These are phyloP conservation scores for Suhomyces emberorum DNA, from an alignment of 805 yeast genomes.

Conservation along the genomic window DNA sequence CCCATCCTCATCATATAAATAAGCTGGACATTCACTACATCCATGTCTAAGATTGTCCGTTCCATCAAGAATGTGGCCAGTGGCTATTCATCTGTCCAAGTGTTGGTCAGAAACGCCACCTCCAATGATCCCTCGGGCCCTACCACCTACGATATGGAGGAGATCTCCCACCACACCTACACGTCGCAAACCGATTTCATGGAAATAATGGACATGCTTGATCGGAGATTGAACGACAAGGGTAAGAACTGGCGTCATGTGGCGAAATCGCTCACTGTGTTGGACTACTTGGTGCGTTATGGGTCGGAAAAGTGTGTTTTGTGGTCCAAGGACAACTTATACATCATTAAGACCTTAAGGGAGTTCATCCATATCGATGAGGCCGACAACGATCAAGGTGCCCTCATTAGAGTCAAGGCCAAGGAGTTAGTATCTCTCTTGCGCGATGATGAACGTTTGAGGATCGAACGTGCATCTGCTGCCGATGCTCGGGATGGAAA, in stretches of 20 bases:
- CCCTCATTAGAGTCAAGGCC: slow-evolving; percentile 81
- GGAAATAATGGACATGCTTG: slow-evolving; percentile 92
- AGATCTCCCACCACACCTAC: slow-evolving; percentile 70
- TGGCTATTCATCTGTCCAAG: slow-evolving; percentile 85
- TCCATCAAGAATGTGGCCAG: slow-evolving; percentile 84
- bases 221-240: slow-evolving; percentile 87
- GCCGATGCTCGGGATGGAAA: slow-evolving; percentile 17
- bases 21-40: neutral
- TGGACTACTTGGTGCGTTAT: slow-evolving; percentile 79
- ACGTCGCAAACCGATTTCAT: slow-evolving; percentile 68
- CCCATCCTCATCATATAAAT: too few relatives aligned
- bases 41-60: slow-evolving; percentile 78
- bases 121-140: slow-evolving; percentile 87
- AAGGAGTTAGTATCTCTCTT: slow-evolving; percentile 79
- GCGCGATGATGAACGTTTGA: slow-evolving; percentile 76
- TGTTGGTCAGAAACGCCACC: slow-evolving; percentile 88
- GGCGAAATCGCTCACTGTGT: slow-evolving; percentile 83
- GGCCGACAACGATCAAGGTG: slow-evolving; percentile 79
- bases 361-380: slow-evolving; percentile 86
- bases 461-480: slow-evolving; percentile 59
- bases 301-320: slow-evolving; percentile 87
- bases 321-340: slow-evolving; percentile 89
- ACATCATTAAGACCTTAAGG: slow-evolving; percentile 82
- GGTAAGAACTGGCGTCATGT: slow-evolving; percentile 98
- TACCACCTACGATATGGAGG: slow-evolving; percentile 77